phyloP scores from a whole-genome alignment of 192 early-diverging fungal genomes.

The Hyaloraphidium curvatum region DNA sequence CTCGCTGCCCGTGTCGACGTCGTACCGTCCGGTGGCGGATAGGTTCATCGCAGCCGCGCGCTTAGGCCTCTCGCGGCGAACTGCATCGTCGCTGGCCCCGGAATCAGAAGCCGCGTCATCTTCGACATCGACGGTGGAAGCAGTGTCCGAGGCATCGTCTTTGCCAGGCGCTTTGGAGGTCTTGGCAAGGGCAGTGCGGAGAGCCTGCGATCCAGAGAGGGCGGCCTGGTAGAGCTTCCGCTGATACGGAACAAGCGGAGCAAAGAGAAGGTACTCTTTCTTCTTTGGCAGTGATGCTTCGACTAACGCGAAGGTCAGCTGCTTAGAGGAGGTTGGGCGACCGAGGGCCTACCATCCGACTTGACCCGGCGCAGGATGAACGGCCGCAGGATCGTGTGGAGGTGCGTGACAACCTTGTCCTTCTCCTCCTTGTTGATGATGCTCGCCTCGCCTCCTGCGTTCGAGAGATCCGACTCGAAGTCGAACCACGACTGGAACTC shows the following conservation, averaged over 20 bases:
- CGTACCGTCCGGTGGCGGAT: slow-evolving; percentile 1
- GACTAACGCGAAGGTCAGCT: slow-evolving; percentile 25
- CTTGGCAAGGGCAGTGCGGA: no score
- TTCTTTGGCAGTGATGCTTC: slow-evolving; percentile 78
- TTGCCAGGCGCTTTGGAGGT: no score
- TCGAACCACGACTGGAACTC: slow-evolving; percentile 72
- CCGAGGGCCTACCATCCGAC: slow-evolving; percentile 37
- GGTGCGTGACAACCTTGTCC: slow-evolving; percentile 32
- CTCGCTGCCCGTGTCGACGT: no score
- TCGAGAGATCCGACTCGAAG: slow-evolving; percentile 19
- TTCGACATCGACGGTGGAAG: not conserved
- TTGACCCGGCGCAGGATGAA: slow-evolving; percentile 83
- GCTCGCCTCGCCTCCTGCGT: slow-evolving; percentile 39
- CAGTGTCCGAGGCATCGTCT: no score
- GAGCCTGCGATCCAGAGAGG: slow-evolving; percentile 10
- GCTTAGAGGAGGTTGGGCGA: not conserved
- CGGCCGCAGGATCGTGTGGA: slow-evolving; percentile 78
- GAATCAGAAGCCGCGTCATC: not conserved
- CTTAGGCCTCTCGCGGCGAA: no score
- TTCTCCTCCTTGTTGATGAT: slow-evolving; percentile 27
- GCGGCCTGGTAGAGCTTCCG: slow-evolving; percentile 22
- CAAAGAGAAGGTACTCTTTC: slow-evolving; percentile 45
- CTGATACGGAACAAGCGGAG: slow-evolving; percentile 19
- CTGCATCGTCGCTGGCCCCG: no score
- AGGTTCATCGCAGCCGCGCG: no score